Evolutionary conservation across 371 early-diverging fungal genomes (phyloP), one percentile per base, ranked within the genome.

Genomic region (Amoeboaphelidium protococcarum): DNA sequence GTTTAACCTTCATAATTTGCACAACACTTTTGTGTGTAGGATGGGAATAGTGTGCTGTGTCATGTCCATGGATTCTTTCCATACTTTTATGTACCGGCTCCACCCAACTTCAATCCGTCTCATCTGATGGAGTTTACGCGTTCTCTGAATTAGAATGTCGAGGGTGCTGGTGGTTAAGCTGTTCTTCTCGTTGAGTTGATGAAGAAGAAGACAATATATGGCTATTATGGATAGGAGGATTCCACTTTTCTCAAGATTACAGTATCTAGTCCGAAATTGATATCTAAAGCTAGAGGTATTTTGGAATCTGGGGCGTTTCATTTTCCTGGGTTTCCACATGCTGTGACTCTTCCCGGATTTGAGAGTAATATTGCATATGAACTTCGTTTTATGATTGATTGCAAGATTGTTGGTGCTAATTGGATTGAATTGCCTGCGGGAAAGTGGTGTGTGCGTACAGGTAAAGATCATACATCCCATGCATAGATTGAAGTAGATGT

Each of bases 341-440:
- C 31, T 27, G 27, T 1, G 22, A 19, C 25, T 27, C n/a, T 41
- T 16, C 53, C 48, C 25, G 54, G 76, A 0, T 98, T 71, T 59
- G 99, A 99, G 55, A 80, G 82, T 59, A 96, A 91, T 55, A 55
- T 98, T 37, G 73, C 77, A 10, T 95, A 76, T 62, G 63, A 82
- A 0, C 56, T 96, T 21, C 71, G 98, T 24, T 99, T 96, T 63
- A 98, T 99, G 98, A 88, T 95, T 56, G 99, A 99, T 54, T 65
- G 70, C 41, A 69, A 77, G 66, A 65, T 84, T 19, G 64, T 61
- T 2, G 96, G 94, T 16, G 82, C 80, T 2, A 88, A 76, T 56
- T 94, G 96, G 95, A 72, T 94, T 25, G 85, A 86, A 57, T 60
- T 91, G 6, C 83, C 85, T 1, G 60, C 71, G 2, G 74, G 72